phyloP scores from a whole-genome alignment of 257 asterid species.

The Anisodus acutangulus region DNA sequence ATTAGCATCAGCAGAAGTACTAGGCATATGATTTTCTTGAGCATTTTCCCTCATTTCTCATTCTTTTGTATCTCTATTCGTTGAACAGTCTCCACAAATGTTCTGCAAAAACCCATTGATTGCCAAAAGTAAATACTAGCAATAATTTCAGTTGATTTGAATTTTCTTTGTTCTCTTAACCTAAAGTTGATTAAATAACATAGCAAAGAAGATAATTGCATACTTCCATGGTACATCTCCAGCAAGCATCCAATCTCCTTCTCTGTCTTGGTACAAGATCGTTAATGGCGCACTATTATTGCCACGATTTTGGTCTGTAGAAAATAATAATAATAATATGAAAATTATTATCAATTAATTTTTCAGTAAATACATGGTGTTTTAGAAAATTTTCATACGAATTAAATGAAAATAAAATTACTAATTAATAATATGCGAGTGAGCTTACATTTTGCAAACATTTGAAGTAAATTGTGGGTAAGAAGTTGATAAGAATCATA shows the following conservation, averaged over 20 bases:
- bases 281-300: slow-evolving; percentile 35
- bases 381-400: neutral
- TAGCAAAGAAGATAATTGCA: slow-evolving; percentile 21
- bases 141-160: neutral
- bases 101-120: slow-evolving; percentile 43
- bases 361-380: too few relatives aligned
- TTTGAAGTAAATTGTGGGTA: slow-evolving; percentile 42
- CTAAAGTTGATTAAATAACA: neutral
- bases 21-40: neutral
- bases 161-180: neutral
- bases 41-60: slow-evolving; percentile 25
- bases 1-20: neutral
- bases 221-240: slow-evolving; percentile 76
- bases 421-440: neutral
- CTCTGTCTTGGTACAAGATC: slow-evolving; percentile 62
- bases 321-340: neutral
- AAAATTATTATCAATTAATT: neutral
- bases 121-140: neutral
- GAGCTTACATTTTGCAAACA: slow-evolving; percentile 53
- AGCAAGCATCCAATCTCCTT: slow-evolving; percentile 65
- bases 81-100: slow-evolving; percentile 54
- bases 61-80: slow-evolving; percentile 56
- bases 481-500: slow-evolving; percentile 48
- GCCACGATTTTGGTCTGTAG: slow-evolving; percentile 44
- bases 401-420: neutral